Evolutionary conservation across 192 early-diverging fungal species (phyloP), one percentile per base, ranked within the genome.

Genomic region (Entomortierella beljakovae): DNA sequence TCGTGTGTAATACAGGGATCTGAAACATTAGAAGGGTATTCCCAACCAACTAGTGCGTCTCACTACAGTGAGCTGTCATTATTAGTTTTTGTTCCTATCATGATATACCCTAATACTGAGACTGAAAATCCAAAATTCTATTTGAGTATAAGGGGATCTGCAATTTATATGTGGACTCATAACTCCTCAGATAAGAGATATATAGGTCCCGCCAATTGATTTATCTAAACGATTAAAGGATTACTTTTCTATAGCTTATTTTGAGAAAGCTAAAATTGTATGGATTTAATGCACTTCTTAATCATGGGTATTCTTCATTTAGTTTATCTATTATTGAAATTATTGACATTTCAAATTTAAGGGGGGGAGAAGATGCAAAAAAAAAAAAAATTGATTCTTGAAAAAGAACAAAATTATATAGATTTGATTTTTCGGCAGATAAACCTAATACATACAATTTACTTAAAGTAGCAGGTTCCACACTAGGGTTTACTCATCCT

Each of bases 221-320:
- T 40, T 43, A 60, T n/a, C 57, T 37, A 60, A 38, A 43, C 13
- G 57, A 64, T 50, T 73, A 55, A 37, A 64, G 51, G 62, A 73
- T 73, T 64, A 73, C 63, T 73, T 54, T 64, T 55, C n/a, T 49
- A 73, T 28, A 50, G 29, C 49, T 56, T 64, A 62, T 56, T 29
- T 73, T n/a, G 64, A 43, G 56, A 42, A 54, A 71, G 48, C 46
- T 51, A 54, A 59, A 42, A 65, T 64, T 57, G n/a, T 76, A 57
- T 64, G 68, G 37, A 52, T 61, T 28, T 53, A 57, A 48, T 40
- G 49, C 56, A 57, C 8, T 60, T 55, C 26, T 49, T 43, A n/a
- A 58, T 48, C 37, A 69, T 61, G 58, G 25, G 42, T 40, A 64
- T 50, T 54, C 31, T 57, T 55, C 63, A 28, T 79, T 61, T 80